Evolutionary conservation across 139 green algal genomes (phyloP).

Genomic region (Chlamydomonas incerta): DNA sequence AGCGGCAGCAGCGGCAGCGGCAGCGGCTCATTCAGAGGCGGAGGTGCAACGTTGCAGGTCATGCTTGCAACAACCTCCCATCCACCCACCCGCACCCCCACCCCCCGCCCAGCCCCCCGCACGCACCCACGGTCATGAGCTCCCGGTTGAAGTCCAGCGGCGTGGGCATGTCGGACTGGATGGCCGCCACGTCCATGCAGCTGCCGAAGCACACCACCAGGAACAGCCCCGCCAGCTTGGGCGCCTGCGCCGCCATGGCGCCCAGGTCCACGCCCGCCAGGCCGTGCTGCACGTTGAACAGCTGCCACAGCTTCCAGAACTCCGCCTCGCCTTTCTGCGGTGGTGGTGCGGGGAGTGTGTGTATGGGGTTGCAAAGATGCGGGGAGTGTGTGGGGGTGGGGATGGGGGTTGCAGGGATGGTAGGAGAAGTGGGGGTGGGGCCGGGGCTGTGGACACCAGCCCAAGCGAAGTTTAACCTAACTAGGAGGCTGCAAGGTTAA

Average conservation of each 20-base stretch:
- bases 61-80: no score
- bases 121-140: constrained; percentile 73
- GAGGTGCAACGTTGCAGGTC: no score
- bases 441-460: not conserved
- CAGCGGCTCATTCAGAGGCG: no score
- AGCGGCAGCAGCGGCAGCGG: no score
- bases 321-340: constrained; percentile 52
- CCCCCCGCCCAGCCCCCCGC: not conserved
- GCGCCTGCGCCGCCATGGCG: constrained; percentile 55
- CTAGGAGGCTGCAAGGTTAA: no score
- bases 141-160: constrained; percentile 85
- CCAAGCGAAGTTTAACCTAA: not conserved
- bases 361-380: no score
- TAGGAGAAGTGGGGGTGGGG: not conserved
- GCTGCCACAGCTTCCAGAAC: constrained; percentile 80
- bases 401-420: no score
- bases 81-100: not conserved
- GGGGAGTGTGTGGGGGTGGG: no score
- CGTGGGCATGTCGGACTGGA: constrained; percentile 62
- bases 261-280: constrained; percentile 65
- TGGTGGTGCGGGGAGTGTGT: not conserved
- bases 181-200: constrained; percentile 67
- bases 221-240: constrained; percentile 79
- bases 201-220: constrained; percentile 86
- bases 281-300: constrained; percentile 69